phyloP scores from a whole-genome alignment of 768 basidiomycete species.

The Coprinellus micaceus region DNA sequence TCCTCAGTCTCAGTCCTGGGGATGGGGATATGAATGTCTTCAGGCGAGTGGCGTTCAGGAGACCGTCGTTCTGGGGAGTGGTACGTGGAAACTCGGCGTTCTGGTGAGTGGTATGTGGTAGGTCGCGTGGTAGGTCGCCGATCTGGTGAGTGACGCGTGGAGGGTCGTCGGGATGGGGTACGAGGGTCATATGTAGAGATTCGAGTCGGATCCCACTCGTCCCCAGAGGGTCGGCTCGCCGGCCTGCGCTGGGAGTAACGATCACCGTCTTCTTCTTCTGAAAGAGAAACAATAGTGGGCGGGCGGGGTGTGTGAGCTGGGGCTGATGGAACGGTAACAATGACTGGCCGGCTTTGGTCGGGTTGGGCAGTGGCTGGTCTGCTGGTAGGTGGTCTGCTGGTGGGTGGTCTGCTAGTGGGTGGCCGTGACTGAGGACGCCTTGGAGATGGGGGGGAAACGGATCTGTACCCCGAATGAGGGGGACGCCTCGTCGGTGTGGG shows the following conservation, averaged over 20 bases:
- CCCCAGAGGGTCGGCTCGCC: slow-evolving; percentile 10
- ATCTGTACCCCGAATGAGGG: too few relatives aligned
- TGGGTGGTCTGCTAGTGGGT: too few relatives aligned
- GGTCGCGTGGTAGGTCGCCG: background rate
- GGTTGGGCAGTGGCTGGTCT: too few relatives aligned
- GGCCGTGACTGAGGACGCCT: too few relatives aligned
- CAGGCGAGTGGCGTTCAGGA: background rate
- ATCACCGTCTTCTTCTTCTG: slow-evolving; percentile 18
- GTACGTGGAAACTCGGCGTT: too few relatives aligned
- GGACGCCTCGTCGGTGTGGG: background rate
- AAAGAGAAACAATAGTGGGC: slow-evolving; percentile 22
- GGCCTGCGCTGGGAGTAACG: slow-evolving; percentile 4
- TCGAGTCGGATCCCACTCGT: too few relatives aligned
- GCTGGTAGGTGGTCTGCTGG: too few relatives aligned
- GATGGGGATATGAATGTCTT: background rate
- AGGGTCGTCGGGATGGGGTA: slow-evolving; percentile 8
- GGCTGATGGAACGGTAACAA: slow-evolving; percentile 20
- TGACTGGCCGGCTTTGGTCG: slow-evolving; percentile 9
- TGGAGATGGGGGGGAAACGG: too few relatives aligned
- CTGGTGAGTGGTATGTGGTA: background rate
- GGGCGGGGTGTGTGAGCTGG: slow-evolving; percentile 15
- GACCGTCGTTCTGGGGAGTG: background rate
- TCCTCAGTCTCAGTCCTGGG: too few relatives aligned
- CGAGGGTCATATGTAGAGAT: slow-evolving; percentile 7
- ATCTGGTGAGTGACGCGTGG: background rate